These are phyloP conservation scores for Colletotrichum nymphaeae DNA, from an alignment of 2,329 filamentous ascomycete genomes.

Conservation along the genomic window DNA sequence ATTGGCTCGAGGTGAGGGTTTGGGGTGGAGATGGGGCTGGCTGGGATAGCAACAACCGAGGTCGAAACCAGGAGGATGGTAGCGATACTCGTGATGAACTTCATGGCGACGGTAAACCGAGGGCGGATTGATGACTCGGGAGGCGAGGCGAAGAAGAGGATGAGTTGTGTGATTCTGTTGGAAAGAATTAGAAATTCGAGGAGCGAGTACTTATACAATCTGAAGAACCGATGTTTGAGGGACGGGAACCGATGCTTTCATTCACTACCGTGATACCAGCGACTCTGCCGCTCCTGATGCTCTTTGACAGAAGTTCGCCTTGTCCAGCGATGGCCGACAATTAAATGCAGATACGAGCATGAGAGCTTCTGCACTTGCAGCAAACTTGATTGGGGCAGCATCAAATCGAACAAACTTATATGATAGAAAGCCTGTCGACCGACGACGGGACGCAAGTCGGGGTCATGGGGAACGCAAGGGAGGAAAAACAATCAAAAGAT, in stretches of 20 bases:
- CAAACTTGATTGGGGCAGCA: not conserved
- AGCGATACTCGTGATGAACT: not conserved
- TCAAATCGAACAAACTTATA: not conserved
- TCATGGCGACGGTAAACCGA: not conserved
- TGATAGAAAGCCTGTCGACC: not conserved
- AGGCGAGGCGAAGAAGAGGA: not conserved
- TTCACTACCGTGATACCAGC: not conserved
- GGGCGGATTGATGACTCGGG: not conserved
- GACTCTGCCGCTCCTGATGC: not conserved
- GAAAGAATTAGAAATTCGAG: no score
- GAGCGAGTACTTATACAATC: not conserved
- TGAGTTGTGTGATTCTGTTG: not conserved
- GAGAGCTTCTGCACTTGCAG: not conserved
- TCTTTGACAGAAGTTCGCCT: not conserved
- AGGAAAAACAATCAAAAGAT: not conserved
- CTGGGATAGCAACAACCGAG: not conserved
- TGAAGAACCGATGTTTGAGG: accelerated
- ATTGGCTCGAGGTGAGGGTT: not conserved
- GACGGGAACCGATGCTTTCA: not conserved
- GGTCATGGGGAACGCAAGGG: not conserved
- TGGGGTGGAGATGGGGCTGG: not conserved
- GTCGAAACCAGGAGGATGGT: not conserved
- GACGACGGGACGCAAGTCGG: not conserved
- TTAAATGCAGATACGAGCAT: not conserved
- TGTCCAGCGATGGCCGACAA: not conserved